These are phyloP conservation scores for Yamadazyma aaseri DNA, from an alignment of 1,139 yeast species.

Conservation along the genomic window DNA sequence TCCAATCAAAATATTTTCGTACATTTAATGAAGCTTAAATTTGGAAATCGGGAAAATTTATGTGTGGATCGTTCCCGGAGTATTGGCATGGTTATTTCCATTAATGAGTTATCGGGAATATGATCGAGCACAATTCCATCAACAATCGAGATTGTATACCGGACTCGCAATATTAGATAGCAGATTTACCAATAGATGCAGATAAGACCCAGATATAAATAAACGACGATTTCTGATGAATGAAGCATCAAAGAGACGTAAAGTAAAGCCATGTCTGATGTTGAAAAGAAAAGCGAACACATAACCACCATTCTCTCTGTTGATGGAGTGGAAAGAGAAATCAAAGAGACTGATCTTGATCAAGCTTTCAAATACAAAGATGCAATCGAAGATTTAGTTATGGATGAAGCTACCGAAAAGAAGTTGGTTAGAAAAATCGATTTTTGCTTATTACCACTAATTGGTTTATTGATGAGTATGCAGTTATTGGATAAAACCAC, in stretches of 20 bases:
- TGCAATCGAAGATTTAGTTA: slow-evolving; percentile 6
- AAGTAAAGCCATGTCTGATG: slow-evolving; percentile 4
- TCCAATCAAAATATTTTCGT: slow-evolving; percentile 40
- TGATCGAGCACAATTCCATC: no score
- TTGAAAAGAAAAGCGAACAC: slow-evolving; percentile 6
- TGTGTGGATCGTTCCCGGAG: no score
- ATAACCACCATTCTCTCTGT: slow-evolving; percentile 9
- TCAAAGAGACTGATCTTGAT: slow-evolving; percentile 9
- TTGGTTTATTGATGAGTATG: slow-evolving; percentile 51
- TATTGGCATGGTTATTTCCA: no score
- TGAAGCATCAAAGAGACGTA: no score
- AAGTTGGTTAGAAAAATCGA: slow-evolving; percentile 46
- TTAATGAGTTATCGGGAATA: no score
- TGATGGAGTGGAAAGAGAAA: slow-evolving; percentile 7
- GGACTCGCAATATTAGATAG: no score
- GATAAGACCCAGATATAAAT: no score
- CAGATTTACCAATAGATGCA: no score
- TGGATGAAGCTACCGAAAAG: slow-evolving; percentile 9
- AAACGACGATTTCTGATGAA: no score
- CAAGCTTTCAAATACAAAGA: slow-evolving; percentile 10
- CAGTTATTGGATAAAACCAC: slow-evolving; percentile 65
- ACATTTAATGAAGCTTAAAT: no score
- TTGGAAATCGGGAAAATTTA: no score
- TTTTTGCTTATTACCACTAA: slow-evolving; percentile 47
- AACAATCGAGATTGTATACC: no score